Percentiles rank a stretch among this genome's conserved stretches.
These are phyloP conservation scores for Dichotomocladium elegans DNA, from an alignment of 371 early-diverging fungal genomes.

Conservation along the genomic window DNA sequence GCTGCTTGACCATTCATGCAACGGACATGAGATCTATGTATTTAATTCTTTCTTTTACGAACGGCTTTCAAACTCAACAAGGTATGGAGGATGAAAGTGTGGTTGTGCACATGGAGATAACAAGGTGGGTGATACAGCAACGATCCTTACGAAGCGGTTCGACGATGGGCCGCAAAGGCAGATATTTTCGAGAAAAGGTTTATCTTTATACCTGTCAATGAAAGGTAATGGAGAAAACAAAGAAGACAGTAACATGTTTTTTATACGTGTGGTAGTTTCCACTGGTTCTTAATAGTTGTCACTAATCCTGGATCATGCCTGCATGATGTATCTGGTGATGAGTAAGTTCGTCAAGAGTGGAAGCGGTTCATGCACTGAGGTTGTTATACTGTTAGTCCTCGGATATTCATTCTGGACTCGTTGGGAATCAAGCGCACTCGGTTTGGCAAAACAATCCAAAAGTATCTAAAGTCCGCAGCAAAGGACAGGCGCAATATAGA, in stretches of 20 bases:
- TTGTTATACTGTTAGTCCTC: not conserved
- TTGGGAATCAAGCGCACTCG: slow-evolving; percentile 39
- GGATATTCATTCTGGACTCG: slow-evolving; percentile 39
- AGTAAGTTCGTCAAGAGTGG: too few species aligned
- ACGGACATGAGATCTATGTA: slow-evolving; percentile 27
- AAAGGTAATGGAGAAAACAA: slow-evolving; percentile 38
- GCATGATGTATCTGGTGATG: too few species aligned
- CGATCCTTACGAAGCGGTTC: slow-evolving; percentile 47
- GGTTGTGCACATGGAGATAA: not conserved
- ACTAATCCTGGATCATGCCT: slow-evolving; percentile 38
- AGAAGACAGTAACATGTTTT: not conserved
- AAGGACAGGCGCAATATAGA: slow-evolving; percentile 14
- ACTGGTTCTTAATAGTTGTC: slow-evolving; percentile 72
- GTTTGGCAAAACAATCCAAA: slow-evolving; percentile 32
- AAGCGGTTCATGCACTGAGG: too few species aligned
- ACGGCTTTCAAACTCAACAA: slow-evolving; percentile 27
- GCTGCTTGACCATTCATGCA: slow-evolving; percentile 8
- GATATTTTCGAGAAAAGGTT: slow-evolving; percentile 59
- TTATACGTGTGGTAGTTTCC: slow-evolving; percentile 26
- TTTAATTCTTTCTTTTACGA: slow-evolving; percentile 59
- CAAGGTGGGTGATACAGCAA: not conserved
- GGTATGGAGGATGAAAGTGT: not conserved
- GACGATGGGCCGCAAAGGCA: slow-evolving; percentile 59
- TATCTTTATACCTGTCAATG: slow-evolving; percentile 64
- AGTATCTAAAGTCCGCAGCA: slow-evolving; percentile 34